These are phyloP conservation scores for Panicum miliaceum DNA, from an alignment of 176 grass and related monocot genomes.

Conservation along the genomic window DNA sequence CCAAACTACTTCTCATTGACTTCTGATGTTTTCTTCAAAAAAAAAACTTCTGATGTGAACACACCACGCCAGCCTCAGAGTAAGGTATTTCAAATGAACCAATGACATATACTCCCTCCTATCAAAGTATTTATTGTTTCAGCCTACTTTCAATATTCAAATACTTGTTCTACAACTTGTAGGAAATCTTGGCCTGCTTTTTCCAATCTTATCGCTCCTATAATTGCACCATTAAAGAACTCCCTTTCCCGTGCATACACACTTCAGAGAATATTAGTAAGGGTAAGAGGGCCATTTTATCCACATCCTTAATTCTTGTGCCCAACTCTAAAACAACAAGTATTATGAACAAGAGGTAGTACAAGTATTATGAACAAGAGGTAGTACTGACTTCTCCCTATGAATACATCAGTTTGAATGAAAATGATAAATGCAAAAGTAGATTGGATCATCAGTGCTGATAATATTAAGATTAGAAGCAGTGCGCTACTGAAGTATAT, in stretches of 20 bases:
- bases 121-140: no score
- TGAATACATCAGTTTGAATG: neutral
- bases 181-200: no score
- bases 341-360: neutral
- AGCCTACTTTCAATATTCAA: no score
- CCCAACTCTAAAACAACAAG: neutral
- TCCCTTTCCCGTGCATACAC: neutral
- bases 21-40: no score
- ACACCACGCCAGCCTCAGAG: neutral
- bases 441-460: neutral
- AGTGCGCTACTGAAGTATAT: neutral
- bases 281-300: neutral
- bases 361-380: neutral
- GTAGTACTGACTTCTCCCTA: neutral
- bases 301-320: neutral
- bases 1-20: neutral
- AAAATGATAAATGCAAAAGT: neutral
- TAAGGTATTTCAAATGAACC: neutral
- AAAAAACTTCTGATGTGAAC: neutral
- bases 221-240: no score
- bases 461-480: neutral
- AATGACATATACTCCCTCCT: neutral
- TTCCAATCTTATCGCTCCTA: no score
- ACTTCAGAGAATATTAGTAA: neutral
- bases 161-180: no score